Conservation (phyloP, 441 rosid genomes). For the Breynia disticha region DNA sequence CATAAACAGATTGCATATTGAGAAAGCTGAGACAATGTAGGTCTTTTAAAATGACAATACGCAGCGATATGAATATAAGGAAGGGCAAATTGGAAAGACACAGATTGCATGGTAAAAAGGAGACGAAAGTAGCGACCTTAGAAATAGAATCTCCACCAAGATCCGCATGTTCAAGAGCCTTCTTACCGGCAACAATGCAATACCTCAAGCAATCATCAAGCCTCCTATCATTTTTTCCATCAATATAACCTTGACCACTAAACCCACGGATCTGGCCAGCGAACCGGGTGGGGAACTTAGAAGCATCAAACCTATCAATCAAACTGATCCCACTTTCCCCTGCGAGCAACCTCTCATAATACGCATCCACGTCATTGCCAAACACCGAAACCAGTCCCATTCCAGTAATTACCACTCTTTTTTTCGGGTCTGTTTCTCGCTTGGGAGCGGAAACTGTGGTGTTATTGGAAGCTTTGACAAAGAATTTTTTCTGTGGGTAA, state of each 20-base stretch:
- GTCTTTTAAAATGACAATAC: too few relatives aligned
- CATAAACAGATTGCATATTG: too few relatives aligned
- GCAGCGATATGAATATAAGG: too few relatives aligned
- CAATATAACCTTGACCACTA: slow-evolving; percentile 64
- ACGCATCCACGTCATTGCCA: slow-evolving; percentile 77
- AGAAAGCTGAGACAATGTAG: too few relatives aligned
- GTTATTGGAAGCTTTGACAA: slow-evolving; percentile 44
- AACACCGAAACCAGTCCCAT: slow-evolving; percentile 93
- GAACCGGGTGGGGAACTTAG: slow-evolving; percentile 89
- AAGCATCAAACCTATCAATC: slow-evolving; percentile 90
- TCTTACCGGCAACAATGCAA: slow-evolving; percentile 94
- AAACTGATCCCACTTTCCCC: slow-evolving; percentile 86
- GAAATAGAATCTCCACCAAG: slow-evolving; percentile 72
- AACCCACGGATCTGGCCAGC: slow-evolving; percentile 98
- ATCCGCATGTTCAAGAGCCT: slow-evolving; percentile 78
- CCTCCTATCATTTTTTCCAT: slow-evolving; percentile 86
- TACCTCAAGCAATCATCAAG: slow-evolving; percentile 94
- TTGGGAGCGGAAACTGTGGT: slow-evolving; percentile 56
- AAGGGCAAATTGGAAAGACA: too few relatives aligned
- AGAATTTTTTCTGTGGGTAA: slow-evolving; percentile 20
- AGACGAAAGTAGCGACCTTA: slow-evolving; percentile 29
- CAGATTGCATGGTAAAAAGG: not conserved
- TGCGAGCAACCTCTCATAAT: slow-evolving; percentile 67
- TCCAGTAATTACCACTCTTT: slow-evolving; percentile 86
- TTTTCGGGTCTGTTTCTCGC: slow-evolving; percentile 91